These are phyloP conservation scores for Tulasnella sp. DNA, from an alignment of 768 basidiomycete genomes.

Conservation along the genomic window DNA sequence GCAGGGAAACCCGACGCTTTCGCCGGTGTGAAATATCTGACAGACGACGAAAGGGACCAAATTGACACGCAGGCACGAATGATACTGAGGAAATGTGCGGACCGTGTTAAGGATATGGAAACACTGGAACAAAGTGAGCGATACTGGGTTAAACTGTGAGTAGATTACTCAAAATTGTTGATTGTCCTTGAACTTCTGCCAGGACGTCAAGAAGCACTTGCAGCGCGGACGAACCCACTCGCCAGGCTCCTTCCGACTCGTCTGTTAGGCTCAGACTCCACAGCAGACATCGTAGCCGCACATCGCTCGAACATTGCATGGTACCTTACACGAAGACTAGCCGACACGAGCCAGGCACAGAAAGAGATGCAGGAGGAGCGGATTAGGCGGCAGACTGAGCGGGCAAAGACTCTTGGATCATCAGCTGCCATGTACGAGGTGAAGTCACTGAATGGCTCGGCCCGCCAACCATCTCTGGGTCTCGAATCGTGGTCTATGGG, in stretches of 20 bases:
- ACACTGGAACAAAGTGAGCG: constrained; percentile 72
- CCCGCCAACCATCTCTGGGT: constrained; percentile 24
- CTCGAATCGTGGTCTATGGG: neutral
- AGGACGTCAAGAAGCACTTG: constrained; percentile 58
- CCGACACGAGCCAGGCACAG: constrained; percentile 64
- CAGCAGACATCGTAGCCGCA: constrained; percentile 67
- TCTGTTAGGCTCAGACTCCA: constrained; percentile 43
- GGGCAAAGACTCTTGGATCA: constrained; percentile 70
- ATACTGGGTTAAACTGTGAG: constrained; percentile 18
- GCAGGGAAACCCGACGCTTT: constrained; percentile 36
- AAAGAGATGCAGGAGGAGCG: constrained; percentile 92
- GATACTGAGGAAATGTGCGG: constrained; percentile 73
- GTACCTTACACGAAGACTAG: constrained; percentile 72
- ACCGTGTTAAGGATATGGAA: constrained; percentile 81
- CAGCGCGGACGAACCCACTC: constrained; percentile 52
- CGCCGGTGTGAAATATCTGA: constrained; percentile 55
- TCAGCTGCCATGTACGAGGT: constrained; percentile 54
- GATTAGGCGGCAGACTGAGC: constrained; percentile 73
- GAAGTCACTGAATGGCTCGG: constrained; percentile 25
- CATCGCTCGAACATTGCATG: constrained; percentile 89
- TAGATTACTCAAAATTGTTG: constrained; percentile 16
- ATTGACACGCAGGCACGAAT: constrained; percentile 86
- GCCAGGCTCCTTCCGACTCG: constrained; percentile 60
- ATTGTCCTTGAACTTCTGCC: constrained; percentile 18
- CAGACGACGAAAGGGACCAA: constrained; percentile 88